Percentiles rank a stretch among this genome's conserved stretches.
Conservation (phyloP, 805 yeast species). For the Sugiyamaella smithiae region DNA sequence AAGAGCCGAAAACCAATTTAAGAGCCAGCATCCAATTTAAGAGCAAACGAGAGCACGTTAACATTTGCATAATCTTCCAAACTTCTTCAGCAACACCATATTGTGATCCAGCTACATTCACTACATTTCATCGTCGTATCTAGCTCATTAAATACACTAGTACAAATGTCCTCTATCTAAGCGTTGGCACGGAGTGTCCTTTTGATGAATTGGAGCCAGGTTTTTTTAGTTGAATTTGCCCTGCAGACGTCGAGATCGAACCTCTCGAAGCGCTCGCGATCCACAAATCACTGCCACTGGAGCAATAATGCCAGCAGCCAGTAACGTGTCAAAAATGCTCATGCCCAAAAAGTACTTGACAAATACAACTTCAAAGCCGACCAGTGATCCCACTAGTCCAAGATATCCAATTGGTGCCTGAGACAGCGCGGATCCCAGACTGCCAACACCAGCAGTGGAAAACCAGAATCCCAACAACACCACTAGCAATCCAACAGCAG, state of each 20-base stretch:
- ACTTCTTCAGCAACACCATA: too few relatives aligned
- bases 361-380: constrained; percentile 53
- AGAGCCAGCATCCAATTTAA: too few relatives aligned
- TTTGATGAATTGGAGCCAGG: too few relatives aligned
- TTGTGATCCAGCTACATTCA: too few relatives aligned
- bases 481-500: constrained; percentile 42
- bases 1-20: too few relatives aligned
- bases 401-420: constrained; percentile 35
- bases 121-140: too few relatives aligned
- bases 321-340: constrained; percentile 58
- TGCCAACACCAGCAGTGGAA: constrained; percentile 29
- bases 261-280: constrained; percentile 58
- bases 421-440: constrained; percentile 23
- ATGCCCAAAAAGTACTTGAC: constrained; percentile 56
- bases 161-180: too few relatives aligned
- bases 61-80: too few relatives aligned
- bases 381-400: constrained; percentile 48
- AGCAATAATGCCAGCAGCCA: constrained; percentile 46
- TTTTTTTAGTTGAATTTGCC: constrained; percentile 18
- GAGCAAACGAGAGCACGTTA: too few relatives aligned
- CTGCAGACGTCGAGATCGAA: constrained; percentile 26
- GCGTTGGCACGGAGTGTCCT: too few relatives aligned
- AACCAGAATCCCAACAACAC: constrained; percentile 39
- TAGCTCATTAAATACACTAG: too few relatives aligned
- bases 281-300: constrained; percentile 60